Evolutionary conservation across 1,284 basidiomycete genomes (phyloP).

Genomic region (Polyporus tsugae): DNA sequence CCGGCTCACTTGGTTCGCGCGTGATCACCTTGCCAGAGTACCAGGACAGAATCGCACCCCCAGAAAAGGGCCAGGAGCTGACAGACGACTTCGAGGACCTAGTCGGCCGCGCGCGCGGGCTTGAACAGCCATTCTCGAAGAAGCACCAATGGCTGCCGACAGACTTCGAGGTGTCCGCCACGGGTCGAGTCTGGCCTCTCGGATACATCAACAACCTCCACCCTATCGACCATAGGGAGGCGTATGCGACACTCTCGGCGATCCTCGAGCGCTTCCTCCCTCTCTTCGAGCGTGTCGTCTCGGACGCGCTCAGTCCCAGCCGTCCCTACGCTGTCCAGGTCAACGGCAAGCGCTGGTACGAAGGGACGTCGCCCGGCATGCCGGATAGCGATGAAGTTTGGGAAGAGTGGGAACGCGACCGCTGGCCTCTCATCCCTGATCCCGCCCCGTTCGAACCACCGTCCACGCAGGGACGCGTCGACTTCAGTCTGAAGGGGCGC

Average conservation of each 20-base stretch:
- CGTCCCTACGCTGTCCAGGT: neutral
- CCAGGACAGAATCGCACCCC: neutral
- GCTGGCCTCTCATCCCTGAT: constrained; percentile 17
- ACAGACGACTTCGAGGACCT: neutral
- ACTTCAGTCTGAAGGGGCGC: constrained; percentile 6
- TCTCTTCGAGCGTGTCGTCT: constrained; percentile 20
- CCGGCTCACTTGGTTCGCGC: neutral
- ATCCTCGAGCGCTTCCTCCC: constrained; percentile 19
- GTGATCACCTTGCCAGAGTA: constrained; percentile 9
- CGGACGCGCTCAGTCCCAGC: constrained; percentile 4
- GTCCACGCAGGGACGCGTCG: neutral
- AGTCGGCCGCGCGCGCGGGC: neutral
- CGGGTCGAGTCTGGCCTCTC: constrained; percentile 9
- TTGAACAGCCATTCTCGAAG: neutral
- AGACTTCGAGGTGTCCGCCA: constrained; percentile 17
- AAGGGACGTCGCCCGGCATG: neutral
- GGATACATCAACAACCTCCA: constrained; percentile 25
- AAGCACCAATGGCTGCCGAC: constrained; percentile 23
- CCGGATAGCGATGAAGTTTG: neutral
- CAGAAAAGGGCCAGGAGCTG: neutral
- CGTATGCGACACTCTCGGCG: constrained; percentile 13
- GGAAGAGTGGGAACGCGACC: constrained; percentile 2
- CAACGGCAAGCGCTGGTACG: constrained; percentile 10
- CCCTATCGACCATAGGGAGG: constrained; percentile 1
- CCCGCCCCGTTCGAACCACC: constrained; percentile 13